phyloP scores from a whole-genome alignment of 495 filamentous ascomycete species.

The Cercophora scortea region DNA sequence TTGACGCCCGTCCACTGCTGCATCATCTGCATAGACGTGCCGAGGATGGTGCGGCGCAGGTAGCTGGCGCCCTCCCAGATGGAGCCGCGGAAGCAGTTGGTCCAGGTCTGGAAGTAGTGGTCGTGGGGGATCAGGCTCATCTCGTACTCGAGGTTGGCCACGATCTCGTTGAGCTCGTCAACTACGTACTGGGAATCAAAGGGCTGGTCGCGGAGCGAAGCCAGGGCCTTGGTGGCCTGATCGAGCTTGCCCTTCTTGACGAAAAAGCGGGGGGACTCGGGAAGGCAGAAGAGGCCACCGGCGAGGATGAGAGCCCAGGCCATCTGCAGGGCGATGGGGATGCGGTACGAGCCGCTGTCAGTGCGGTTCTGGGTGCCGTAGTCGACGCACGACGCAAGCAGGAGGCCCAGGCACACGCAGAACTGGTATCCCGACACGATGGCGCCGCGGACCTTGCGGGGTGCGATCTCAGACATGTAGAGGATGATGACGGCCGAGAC shows the following conservation, averaged over 20 bases:
- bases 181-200: slow-evolving; percentile 55
- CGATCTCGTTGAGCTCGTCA: slow-evolving; percentile 70
- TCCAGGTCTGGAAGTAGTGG: slow-evolving; percentile 59
- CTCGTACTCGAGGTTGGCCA: slow-evolving; percentile 78
- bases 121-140: slow-evolving; percentile 52
- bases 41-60: slow-evolving; percentile 68
- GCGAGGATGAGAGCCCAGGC: slow-evolving; percentile 61
- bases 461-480: slow-evolving; percentile 64
- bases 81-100: slow-evolving; percentile 54
- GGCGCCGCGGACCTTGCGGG: slow-evolving; percentile 63
- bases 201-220: slow-evolving; percentile 60
- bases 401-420: slow-evolving; percentile 67
- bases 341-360: slow-evolving; percentile 62
- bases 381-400: slow-evolving; percentile 65
- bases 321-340: slow-evolving; percentile 64
- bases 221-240: slow-evolving; percentile 52
- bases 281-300: slow-evolving; percentile 51
- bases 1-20: slow-evolving; percentile 80
- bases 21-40: slow-evolving; percentile 67
- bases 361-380: slow-evolving; percentile 56
- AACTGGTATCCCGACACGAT: slow-evolving; percentile 72
- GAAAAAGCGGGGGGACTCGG: slow-evolving; percentile 75
- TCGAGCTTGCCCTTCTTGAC: slow-evolving; percentile 66
- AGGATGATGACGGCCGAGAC: slow-evolving; percentile 66
- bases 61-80: slow-evolving; percentile 49